A percentile compares a stretch with the other conserved stretches of the same genome.
phyloP scores from a whole-genome alignment of 495 filamentous ascomycete genomes.

The Pseudevernia furfuracea region DNA sequence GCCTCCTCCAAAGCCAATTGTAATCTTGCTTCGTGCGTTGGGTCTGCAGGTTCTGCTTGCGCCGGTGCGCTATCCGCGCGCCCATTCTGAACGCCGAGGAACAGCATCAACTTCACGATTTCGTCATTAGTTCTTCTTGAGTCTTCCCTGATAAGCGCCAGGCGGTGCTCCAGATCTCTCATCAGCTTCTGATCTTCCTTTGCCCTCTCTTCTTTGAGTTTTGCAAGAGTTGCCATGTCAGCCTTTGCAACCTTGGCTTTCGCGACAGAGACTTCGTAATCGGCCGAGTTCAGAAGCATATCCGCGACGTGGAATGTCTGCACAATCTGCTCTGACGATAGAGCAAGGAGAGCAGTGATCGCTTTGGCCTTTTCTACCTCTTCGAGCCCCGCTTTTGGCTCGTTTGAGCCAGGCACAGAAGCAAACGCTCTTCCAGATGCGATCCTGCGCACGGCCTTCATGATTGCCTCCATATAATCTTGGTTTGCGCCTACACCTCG shows the following conservation, averaged over 20 bases:
- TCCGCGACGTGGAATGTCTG: slow-evolving; percentile 43
- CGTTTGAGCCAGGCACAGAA: slow-evolving; percentile 27
- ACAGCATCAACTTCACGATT: slow-evolving; percentile 26
- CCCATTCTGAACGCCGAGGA: slow-evolving; percentile 39
- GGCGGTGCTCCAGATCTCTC: slow-evolving; percentile 38
- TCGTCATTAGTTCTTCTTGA: slow-evolving; percentile 28
- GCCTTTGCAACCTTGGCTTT: slow-evolving; percentile 43
- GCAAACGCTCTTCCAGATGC: slow-evolving; percentile 29
- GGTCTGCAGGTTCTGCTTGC: slow-evolving; percentile 25
- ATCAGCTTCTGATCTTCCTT: slow-evolving; percentile 46
- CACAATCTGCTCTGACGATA: slow-evolving; percentile 45
- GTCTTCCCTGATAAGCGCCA: slow-evolving; percentile 31
- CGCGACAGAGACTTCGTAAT: slow-evolving; percentile 47
- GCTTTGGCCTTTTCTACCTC: slow-evolving; percentile 43
- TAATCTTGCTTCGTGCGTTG: slow-evolving; percentile 40
- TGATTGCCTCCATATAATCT: slow-evolving; percentile 44
- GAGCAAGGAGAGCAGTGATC: slow-evolving; percentile 35
- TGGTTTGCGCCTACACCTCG: slow-evolving; percentile 47
- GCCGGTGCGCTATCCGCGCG: slow-evolving; percentile 32
- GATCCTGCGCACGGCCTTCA: slow-evolving; percentile 36
- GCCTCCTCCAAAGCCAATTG: slow-evolving; percentile 43
- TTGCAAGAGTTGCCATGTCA: slow-evolving; percentile 38
- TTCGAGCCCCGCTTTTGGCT: slow-evolving; percentile 38
- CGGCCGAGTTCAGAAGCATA: slow-evolving; percentile 44
- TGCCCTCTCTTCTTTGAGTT: slow-evolving; percentile 42